phyloP scores from a whole-genome alignment of 345 rosid species.

The Eucalyptus sp. region DNA sequence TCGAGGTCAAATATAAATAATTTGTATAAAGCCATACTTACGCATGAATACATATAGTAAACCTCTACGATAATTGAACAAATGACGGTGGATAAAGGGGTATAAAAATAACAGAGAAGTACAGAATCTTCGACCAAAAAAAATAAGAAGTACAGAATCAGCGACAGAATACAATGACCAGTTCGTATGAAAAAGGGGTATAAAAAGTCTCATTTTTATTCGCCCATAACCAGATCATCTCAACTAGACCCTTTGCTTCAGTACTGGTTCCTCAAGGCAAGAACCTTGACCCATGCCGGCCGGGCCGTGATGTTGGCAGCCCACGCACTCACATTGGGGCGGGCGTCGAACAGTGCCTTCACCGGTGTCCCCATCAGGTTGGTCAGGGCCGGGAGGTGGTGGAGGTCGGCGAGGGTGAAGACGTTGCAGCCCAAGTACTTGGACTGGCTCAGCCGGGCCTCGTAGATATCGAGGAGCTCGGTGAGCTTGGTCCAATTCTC shows the following conservation, averaged over 20 bases:
- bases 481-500: slow-evolving; percentile 29
- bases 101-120: too few relatives aligned
- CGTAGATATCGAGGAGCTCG: slow-evolving; percentile 4
- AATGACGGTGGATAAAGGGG: neutral
- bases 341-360: neutral
- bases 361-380: neutral
- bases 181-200: accelerated
- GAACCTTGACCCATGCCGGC: slow-evolving; percentile 35
- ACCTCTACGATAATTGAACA: neutral
- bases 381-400: slow-evolving; percentile 1
- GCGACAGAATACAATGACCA: accelerated
- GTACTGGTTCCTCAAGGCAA: slow-evolving; percentile 11
- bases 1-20: neutral
- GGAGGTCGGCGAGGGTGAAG: slow-evolving; percentile 7
- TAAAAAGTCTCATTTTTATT: too few relatives aligned
- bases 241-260: neutral
- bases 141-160: too few relatives aligned
- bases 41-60: neutral
- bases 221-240: accelerated
- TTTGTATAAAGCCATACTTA: neutral
- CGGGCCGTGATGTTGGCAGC: slow-evolving; percentile 7
- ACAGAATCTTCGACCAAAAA: too few relatives aligned
- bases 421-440: slow-evolving; percentile 2
- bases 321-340: slow-evolving; percentile 22
- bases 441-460: neutral